These are phyloP conservation scores for Penicillium palitans DNA, from an alignment of 2,329 filamentous ascomycete genomes.

Conservation along the genomic window DNA sequence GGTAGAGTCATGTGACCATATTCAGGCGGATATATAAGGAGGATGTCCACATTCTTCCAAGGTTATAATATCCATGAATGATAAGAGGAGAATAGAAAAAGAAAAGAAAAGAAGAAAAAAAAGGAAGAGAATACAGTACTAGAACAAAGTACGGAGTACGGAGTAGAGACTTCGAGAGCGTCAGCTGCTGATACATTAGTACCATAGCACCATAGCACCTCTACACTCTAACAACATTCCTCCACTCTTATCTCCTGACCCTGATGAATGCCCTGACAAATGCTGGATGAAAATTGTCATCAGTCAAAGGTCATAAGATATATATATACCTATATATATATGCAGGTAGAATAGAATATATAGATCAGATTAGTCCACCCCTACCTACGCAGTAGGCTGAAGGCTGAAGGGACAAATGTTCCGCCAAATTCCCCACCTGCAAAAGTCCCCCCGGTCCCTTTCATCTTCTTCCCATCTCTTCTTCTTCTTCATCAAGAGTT, in stretches of 20 bases:
- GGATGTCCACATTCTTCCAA: background rate
- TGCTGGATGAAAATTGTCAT: background rate
- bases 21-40: background rate
- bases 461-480: background rate
- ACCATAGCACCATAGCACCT: too few relatives aligned
- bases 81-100: background rate
- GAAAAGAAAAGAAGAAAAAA: background rate
- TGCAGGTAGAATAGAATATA: too few relatives aligned
- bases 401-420: background rate
- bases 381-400: too few relatives aligned
- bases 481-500: background rate
- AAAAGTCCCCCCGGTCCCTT: slow-evolving; percentile 5
- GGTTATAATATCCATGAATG: background rate
- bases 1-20: slow-evolving; percentile 2
- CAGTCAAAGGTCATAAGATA: background rate
- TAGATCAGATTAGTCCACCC: background rate
- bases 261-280: background rate
- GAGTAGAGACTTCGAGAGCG: background rate
- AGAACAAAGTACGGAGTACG: background rate
- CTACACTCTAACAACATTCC: background rate
- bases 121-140: background rate
- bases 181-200: too few relatives aligned
- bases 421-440: slow-evolving; percentile 8
- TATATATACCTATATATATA: too few relatives aligned
- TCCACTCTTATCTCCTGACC: background rate